Conservation (phyloP, 225 moss, liverwort and hornwort species). For the Polytrichum formosum region DNA sequence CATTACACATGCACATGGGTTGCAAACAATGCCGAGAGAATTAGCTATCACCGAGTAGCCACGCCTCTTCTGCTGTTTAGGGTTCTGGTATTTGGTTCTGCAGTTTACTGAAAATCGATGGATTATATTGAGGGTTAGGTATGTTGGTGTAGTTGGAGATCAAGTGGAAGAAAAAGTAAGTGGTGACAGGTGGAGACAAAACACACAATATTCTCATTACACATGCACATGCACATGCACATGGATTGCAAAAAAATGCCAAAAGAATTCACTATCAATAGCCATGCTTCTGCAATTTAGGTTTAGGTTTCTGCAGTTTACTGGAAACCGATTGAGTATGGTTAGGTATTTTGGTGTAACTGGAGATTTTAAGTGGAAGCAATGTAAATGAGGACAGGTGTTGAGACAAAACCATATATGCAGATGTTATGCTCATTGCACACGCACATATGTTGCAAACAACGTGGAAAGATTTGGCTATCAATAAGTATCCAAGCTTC, state of each 20-base stretch:
- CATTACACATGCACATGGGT: constrained; percentile 1
- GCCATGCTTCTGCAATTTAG: too few species aligned
- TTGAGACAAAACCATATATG: not conserved
- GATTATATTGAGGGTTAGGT: too few species aligned
- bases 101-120: not conserved
- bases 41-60: not conserved
- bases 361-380: not conserved
- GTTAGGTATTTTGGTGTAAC: too few species aligned
- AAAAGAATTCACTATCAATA: too few species aligned
- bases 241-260: too few species aligned
- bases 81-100: not conserved
- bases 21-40: constrained; percentile 1
- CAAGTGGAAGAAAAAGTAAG: too few species aligned
- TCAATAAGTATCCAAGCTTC: not conserved
- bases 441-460: not conserved
- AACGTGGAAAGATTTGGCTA: not conserved
- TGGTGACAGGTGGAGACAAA: too few species aligned
- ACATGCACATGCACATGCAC: too few species aligned
- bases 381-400: not conserved
- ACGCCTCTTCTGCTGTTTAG: constrained; percentile 1
- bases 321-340: too few species aligned
- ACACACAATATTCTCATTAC: too few species aligned
- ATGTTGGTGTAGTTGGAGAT: too few species aligned
- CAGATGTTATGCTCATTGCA: not conserved
- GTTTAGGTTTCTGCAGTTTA: too few species aligned